Evolutionary conservation across 495 filamentous ascomycete species (phyloP).

Genomic region (Trichoderma reesei): DNA sequence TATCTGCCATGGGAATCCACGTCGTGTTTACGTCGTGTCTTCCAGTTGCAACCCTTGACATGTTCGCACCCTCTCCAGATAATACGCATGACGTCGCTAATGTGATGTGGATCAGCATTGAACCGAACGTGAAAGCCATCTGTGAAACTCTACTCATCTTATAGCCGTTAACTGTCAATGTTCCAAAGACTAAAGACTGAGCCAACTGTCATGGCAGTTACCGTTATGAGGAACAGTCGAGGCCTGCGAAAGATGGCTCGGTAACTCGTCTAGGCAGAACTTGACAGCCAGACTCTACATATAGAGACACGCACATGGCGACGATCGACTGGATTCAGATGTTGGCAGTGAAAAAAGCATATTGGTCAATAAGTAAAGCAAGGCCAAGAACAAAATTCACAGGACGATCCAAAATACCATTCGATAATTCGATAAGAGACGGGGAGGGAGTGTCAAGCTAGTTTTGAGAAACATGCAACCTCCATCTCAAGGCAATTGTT

Average conservation of each 20-base stretch:
- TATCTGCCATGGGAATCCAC: conserved; percentile 30
- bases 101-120: conserved; percentile 37
- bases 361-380: not conserved
- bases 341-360: not conserved
- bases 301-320: not conserved
- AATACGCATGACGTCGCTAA: conserved; percentile 23
- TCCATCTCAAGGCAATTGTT: no score
- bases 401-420: not conserved
- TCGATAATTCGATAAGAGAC: not conserved
- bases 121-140: conserved; percentile 36
- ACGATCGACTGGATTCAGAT: not conserved
- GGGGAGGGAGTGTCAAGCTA: no score
- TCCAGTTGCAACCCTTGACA: not conserved
- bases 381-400: not conserved
- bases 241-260: not conserved
- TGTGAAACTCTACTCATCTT: conserved; percentile 35
- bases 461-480: no score
- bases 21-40: not conserved
- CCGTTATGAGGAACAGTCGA: not conserved
- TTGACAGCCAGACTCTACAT: not conserved
- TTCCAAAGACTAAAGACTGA: not conserved
- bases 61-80: not conserved
- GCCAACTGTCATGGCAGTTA: not conserved
- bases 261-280: no score
- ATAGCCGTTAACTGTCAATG: not conserved